Conservation (phyloP, 1,139 yeast genomes). For the Yamadazyma epiphylla region DNA sequence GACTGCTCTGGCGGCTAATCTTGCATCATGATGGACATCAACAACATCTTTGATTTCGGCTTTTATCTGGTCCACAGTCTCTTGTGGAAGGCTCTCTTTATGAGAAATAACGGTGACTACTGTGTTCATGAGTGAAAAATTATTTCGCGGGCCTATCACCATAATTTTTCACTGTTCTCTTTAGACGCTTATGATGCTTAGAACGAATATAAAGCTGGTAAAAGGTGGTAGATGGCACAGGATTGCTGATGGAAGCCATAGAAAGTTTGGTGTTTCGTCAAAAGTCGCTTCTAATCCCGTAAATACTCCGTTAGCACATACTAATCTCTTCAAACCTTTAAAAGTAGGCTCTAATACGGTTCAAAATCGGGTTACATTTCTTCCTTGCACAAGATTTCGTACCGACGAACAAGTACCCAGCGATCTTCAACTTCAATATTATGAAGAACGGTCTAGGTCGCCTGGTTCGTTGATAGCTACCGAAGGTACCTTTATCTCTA, state of each 20-base stretch:
- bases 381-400: constrained; percentile 57
- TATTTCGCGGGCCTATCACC: too few relatives aligned
- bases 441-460: constrained; percentile 45
- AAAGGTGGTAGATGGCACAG: too few relatives aligned
- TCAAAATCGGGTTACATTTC: constrained; percentile 41
- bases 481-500: constrained; percentile 32
- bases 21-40: too few relatives aligned
- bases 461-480: constrained; percentile 35
- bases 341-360: constrained; percentile 38
- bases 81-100: constrained; percentile 5
- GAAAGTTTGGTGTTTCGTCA: too few relatives aligned
- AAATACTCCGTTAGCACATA: constrained; percentile 1
- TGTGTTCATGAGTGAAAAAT: too few relatives aligned
- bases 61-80: too few relatives aligned
- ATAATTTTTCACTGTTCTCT: too few relatives aligned
- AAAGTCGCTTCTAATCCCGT: too few relatives aligned
- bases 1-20: constrained; percentile 17
- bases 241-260: too few relatives aligned
- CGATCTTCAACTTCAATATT: constrained; percentile 46
- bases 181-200: too few relatives aligned
- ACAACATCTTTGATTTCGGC: too few relatives aligned
- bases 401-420: constrained; percentile 41
- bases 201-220: too few relatives aligned
- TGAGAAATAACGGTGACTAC: constrained; percentile 17
- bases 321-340: constrained; percentile 38